A percentile compares a stretch with the other conserved stretches of the same genome.
Conservation (phyloP, 2,329 filamentous ascomycete genomes). For the Bimuria novae-zelandiae region DNA sequence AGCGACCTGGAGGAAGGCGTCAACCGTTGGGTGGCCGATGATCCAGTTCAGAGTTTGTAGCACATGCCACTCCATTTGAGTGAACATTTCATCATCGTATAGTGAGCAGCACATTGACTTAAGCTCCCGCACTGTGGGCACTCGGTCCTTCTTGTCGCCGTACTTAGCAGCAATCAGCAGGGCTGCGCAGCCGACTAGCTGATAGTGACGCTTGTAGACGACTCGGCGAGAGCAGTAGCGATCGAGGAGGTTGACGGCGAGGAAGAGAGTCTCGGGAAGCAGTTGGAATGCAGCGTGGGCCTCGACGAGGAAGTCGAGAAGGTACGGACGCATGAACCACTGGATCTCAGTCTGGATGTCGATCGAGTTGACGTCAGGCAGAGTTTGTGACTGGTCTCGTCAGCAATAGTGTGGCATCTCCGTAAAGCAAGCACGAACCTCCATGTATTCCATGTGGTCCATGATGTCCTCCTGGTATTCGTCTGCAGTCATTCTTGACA, state of each 20-base stretch:
- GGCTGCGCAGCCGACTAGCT: slow-evolving; percentile 93
- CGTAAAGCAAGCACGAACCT: slow-evolving; percentile 58
- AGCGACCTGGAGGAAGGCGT: slow-evolving; percentile 88
- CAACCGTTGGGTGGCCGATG: slow-evolving; percentile 93
- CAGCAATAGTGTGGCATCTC: slow-evolving; percentile 26
- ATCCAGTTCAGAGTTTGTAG: slow-evolving; percentile 96
- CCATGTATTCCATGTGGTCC: slow-evolving; percentile 94
- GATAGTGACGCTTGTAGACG: slow-evolving; percentile 99
- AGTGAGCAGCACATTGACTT: slow-evolving; percentile 99
- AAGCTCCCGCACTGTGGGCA: slow-evolving; percentile 95
- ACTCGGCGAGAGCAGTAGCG: slow-evolving; percentile 97
- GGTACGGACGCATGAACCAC: slow-evolving; percentile 98
- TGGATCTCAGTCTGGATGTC: slow-evolving; percentile 99
- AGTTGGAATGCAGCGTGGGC: slow-evolving; percentile 94
- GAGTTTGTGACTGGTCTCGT: slow-evolving; percentile 70
- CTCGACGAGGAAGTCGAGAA: slow-evolving; percentile 97
- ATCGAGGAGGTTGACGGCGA: slow-evolving; percentile 95
- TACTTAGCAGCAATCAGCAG: slow-evolving; percentile 98
- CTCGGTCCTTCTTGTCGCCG: slow-evolving; percentile 96
- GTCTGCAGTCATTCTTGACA: slow-evolving; percentile 81
- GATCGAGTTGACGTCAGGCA: slow-evolving; percentile 95
- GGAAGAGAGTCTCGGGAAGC: slow-evolving; percentile 91
- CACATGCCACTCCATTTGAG: slow-evolving; percentile 99
- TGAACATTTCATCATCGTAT: slow-evolving; percentile 99
- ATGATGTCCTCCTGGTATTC: slow-evolving; percentile 95